Base-by-base conservation (phyloP, 129 eudicot genomes). In the Saposhnikovia divaricata region DNA sequence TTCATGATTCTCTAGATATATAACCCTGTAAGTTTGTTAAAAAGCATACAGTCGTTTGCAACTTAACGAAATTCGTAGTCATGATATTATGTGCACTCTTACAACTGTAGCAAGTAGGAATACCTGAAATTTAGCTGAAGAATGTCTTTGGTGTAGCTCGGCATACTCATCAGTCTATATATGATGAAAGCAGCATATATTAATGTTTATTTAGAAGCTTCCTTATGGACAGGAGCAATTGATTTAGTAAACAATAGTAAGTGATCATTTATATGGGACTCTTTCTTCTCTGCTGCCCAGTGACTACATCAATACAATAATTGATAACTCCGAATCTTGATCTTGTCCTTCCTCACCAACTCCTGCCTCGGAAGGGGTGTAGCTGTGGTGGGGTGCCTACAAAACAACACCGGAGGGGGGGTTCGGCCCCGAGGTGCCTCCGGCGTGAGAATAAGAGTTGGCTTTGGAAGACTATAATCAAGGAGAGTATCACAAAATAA, bases 301-400 rank as follows among this genome's bases (percentile, higher is more conserved):
- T 84, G 78, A 84, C 77, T 95, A 95, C 84, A 85, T 95, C 14
- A 92, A 90, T 86, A 92, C 98, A 34, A 78, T 95, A 80, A 81
- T 95, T n/a, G n/a, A n/a, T n/a, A n/a, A n/a, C n/a, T n/a, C n/a
- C n/a, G n/a, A n/a, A n/a, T n/a, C n/a, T n/a, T n/a, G n/a, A n/a
- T n/a, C n/a, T n/a, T n/a, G n/a, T n/a, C n/a, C n/a, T n/a, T n/a
- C n/a, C n/a, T n/a, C n/a, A n/a, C n/a, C n/a, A n/a, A n/a, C n/a
- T n/a, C n/a, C n/a, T n/a, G n/a, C n/a, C n/a, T n/a, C n/a, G n/a
- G n/a, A n/a, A n/a, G n/a, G n/a, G n/a, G n/a, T n/a, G n/a, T n/a
- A n/a, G n/a, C n/a, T n/a, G n/a, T n/a, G n/a, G n/a, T n/a, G n/a
- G n/a, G n/a, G n/a, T n/a, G n/a, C n/a, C n/a, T n/a, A n/a, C n/a